These are phyloP conservation scores for Perilla frutescens DNA, from an alignment of 257 asterid genomes.

Conservation along the genomic window DNA sequence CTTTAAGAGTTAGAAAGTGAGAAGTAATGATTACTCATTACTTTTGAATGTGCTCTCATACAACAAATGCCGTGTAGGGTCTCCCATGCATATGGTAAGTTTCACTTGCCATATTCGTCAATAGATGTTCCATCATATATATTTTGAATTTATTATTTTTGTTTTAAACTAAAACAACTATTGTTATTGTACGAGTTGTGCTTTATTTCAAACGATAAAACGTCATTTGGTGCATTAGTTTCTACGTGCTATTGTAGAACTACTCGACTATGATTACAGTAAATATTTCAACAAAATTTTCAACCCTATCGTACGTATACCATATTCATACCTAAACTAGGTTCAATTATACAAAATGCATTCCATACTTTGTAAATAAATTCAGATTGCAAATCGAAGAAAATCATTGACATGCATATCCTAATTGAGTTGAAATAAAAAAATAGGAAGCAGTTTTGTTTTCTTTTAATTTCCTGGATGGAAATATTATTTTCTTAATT, in stretches of 20 bases:
- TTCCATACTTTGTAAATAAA: no score
- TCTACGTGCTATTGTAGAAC: not conserved
- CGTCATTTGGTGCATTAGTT: conserved; percentile 4
- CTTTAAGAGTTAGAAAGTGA: conserved; percentile 1
- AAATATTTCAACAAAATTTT: no score
- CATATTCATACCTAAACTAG: no score
- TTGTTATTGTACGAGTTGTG: not conserved
- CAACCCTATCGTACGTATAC: no score
- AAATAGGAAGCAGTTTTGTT: no score
- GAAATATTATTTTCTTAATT: no score
- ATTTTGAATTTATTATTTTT: not conserved
- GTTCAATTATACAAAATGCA: no score
- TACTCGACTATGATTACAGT: not conserved
- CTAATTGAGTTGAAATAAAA: no score
- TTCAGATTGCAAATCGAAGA: no score
- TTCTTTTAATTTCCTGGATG: no score
- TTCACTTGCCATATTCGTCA: conserved; percentile 22
- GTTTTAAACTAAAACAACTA: not conserved
- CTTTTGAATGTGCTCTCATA: not conserved
- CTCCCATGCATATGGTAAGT: conserved; percentile 19
- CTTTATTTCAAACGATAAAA: not conserved
- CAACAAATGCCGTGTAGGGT: conserved; percentile 36
- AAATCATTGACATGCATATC: no score
- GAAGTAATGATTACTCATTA: conserved; percentile 25
- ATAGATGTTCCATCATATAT: no score